Base-by-base conservation (phyloP, 2,329 filamentous ascomycete species). In the Calonectria multiphialidica region DNA sequence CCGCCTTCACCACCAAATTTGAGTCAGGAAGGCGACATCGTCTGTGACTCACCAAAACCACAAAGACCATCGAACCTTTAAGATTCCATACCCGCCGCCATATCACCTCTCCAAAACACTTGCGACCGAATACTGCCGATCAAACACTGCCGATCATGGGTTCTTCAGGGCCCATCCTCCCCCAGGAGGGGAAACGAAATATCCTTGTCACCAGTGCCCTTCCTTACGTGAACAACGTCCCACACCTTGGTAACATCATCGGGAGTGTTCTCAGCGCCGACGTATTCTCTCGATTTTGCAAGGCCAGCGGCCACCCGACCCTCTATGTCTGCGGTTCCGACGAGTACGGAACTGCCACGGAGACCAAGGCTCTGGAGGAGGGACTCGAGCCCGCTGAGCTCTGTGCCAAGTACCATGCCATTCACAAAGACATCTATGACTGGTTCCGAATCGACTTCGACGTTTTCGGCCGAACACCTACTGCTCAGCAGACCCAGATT, bases 371-470 rank as follows among this genome's bases (percentile, higher is more conserved):
- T 5, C 91, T 98, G 47, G 95, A 98, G 83, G 95, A 97, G 82
- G 93, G 93, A 16, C 88, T 95, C 75, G 95, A 93, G 15, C 95
- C 96, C 25, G 89, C 94, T 79, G 90, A 96, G 81, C 91, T 98
- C 15, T 98, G 96, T 87, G 91, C 94, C 84, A 97, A 98, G 87
- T 98, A 97, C 87, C 94, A 97, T 86, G 92, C 91, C 79, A 92
- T 98, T 71, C 96, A 98, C 86, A 92, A 95, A 79, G 94, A 94
- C 61, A 93, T 98, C 76, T 98, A 98, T 84, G 91, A 97, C 83
- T 98, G 96, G 95, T 99, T 99, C 86, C 92, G 95, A 81, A 96
- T 98, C 81, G 92, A 90, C 71, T 98, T 98, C 82, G 96, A 98
- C 85, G 93, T 96, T 84, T 99, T 98, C 82, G 97, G 96, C 74